Base-by-base conservation (phyloP, 2,329 filamentous ascomycete species). In the Didymella keratinophila region DNA sequence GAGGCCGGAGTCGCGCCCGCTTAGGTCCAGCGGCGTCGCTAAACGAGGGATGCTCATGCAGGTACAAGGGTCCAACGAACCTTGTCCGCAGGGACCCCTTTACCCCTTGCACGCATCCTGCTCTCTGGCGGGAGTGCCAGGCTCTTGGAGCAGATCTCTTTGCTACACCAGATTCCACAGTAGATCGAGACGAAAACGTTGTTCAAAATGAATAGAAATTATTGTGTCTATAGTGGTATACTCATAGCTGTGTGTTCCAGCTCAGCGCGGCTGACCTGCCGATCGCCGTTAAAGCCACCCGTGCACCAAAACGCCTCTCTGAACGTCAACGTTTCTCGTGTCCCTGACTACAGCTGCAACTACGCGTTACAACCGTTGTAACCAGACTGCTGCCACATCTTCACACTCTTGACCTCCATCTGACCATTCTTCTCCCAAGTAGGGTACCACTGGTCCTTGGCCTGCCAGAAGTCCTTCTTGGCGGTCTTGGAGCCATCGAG, bases 381-480 rank as follows among this genome's bases (percentile, higher is more conserved):
- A 16, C 79, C 81, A 64, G 77, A 69, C 67, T 82, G 79, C 72
- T 82, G 80, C 77, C 73, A 81, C 74, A 82, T 82, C 62, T 85
- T 81, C 21, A 94, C 89, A 64, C 84, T 87, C 73, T 84, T 87
- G 25, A 94, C 78, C 72, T 89, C 82, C 82, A 93, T 84, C 69
- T 86, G 82, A 1, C 87, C 88, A 2, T 71, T 64, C 16, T 79
- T 80, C 58, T 83, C 84, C 91, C 91, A 93, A 0, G 90, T 92
- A 4, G 88, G 85, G 43, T 83, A 78, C 90, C 91, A 94, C 27
- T 79, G 64, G 53, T 86, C 79, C 45, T 84, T 83, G 0, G 86
- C 83, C 18, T 88, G 79, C 90, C 90, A 95, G 74, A 96, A 96
- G 71, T 94, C 90, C 68, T 84, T 86, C 76, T 83, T 86, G 8